phyloP scores from a whole-genome alignment of 805 yeast species.

The Saccharomycopsis javanensis region DNA sequence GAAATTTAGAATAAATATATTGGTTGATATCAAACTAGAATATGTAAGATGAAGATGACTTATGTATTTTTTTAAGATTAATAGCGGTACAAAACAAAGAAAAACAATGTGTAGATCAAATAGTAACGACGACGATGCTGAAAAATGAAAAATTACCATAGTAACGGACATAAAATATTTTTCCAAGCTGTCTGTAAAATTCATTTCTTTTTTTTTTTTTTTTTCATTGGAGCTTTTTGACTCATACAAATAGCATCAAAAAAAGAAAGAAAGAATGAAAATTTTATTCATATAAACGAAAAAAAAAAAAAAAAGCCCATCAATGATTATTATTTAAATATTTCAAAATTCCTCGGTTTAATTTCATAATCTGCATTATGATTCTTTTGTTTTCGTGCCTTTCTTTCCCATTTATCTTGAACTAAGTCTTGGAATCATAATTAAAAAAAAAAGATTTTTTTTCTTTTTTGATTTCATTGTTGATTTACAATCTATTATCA shows the following conservation, averaged over 20 bases:
- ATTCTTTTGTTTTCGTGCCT: not conserved
- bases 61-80: not conserved
- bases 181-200: not conserved
- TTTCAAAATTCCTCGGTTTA: not conserved
- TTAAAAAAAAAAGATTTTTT: no score
- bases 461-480: no score
- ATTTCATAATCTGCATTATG: not conserved
- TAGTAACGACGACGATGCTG: not conserved
- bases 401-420: no score
- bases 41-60: not conserved
- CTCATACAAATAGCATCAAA: not conserved
- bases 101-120: not conserved
- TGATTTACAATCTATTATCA: not conserved
- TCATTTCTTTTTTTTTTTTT: not conserved
- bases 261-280: not conserved
- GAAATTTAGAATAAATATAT: no score
- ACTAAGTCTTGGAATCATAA: no score
- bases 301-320: not conserved
- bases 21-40: no score
- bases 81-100: not conserved
- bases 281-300: not conserved
- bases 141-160: not conserved
- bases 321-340: not conserved
- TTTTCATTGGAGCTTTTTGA: not conserved
- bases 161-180: not conserved